Base-by-base conservation (phyloP, 371 early-diverging fungal species). In the Saksenaea vasiformis region DNA sequence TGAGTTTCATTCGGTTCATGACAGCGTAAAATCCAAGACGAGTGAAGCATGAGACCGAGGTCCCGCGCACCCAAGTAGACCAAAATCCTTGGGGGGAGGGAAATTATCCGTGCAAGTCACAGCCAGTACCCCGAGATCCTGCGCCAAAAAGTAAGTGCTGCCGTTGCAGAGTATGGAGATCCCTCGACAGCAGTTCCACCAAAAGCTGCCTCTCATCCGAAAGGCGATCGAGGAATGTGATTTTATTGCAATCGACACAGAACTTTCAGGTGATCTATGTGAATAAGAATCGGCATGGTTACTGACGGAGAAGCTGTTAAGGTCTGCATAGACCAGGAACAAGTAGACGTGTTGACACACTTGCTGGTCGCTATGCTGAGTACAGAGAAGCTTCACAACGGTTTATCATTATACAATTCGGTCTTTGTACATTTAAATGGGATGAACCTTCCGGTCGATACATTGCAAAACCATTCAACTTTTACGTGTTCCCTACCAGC, bases 191-290 rank as follows among this genome's bases (percentile, higher is more conserved):
- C 89, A 87, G 65, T 93, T 95, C 68, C 67, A 65, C 27, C 67
- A 70, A 37, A 76, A 80, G 24, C 75, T 93, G 64, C 74, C 78
- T 15, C 66, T 63, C 43, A 78, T 95, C 56, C 65, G 78, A 67
- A 77, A 81, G 37, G 91, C 92, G 41, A 87, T 95, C 53, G 73
- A 82, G 5, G 85, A 82, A 62, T 84, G 88, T 61, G 93, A 92
- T 62, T 90, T 92, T 78, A 80, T 92, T 22, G 86, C 94, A n/a
- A 78, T 95, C 31, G 96, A 95, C 69, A 87, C 91, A 24, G 96
- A 95, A 73, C 82, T 95, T 61, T 89, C 93, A 35, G 95, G 95
- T 85, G 74, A 41, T 9, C n/a, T 7, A 2, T 31, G 31, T 31
- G n/a, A n/a, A 1, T 26, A 56, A 38, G 15, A n/a, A n/a, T 13